Base-by-base conservation (phyloP, 2,329 filamentous ascomycete genomes). In the Curvularia spicifera region DNA sequence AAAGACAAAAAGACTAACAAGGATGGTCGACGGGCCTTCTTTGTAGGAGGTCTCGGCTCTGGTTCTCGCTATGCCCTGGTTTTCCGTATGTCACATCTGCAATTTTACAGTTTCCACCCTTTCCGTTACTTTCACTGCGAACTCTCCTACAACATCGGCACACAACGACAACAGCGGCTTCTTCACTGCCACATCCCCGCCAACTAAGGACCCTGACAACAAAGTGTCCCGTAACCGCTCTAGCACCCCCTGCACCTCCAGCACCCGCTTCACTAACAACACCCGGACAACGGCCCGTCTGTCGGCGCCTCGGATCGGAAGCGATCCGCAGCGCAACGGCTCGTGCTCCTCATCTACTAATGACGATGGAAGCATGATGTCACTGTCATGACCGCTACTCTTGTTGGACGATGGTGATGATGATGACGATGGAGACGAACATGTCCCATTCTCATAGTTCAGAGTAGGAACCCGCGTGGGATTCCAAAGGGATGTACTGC, bases 201-300 rank as follows among this genome's bases (percentile, higher is more conserved):
- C 40, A 10, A 56, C 33, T 40, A 40, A 6, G 10, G 45, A 2
- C 15, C 40, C 53, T 18, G 53, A 51, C 15, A 46, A 5, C 8
- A 56, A 46, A 18, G 26, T 29, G 5, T 51, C 53, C 12, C 42
- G 48, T 13, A 56, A 42, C 13, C 47, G 53, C 33, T 56, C 47
- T 4, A 56, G 47, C 31, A 56, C 47, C 31, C 47, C 47, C 40
- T 56, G 53, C 3, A 50, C 47, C 15, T 56, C 53, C 10, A 56
- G 42, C 13, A 56, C 48, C 28, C 53, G 53, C 33, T 56, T 56
- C 12, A 56, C 33, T 35, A 56, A 48, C 15, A 56, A 40, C 1
- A 56, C 40, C 33, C 53, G 47, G 24, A 56, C 47, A 7, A 56
- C 40, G 40, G 48, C 53, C 31, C 53, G 53, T 20, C 53, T 51